Percentiles rank a stretch among this genome's conserved stretches.
Evolutionary conservation across 164 flowering plant genomes (phyloP).

Genomic region (Umbellularia californica): DNA sequence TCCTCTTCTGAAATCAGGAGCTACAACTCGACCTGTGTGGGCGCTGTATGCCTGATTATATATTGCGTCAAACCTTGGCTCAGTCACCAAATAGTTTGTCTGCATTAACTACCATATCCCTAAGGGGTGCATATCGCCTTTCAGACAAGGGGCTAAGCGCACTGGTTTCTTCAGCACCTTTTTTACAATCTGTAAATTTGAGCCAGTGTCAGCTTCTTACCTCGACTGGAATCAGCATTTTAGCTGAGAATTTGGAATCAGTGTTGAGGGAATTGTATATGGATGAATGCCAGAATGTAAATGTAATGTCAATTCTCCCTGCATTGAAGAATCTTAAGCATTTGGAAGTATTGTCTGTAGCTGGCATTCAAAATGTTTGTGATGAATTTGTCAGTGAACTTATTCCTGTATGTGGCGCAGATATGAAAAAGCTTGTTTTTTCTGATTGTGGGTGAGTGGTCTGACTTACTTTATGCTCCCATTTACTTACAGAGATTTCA

Average conservation of each 20-base stretch:
- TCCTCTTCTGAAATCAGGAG: slow-evolving; percentile 40
- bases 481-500: not conserved
- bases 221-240: slow-evolving; percentile 33
- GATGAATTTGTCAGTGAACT: slow-evolving; percentile 56
- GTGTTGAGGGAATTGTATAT: slow-evolving; percentile 61
- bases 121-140: slow-evolving; percentile 77
- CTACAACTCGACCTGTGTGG: slow-evolving; percentile 89
- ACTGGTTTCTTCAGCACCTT: slow-evolving; percentile 64
- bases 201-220: slow-evolving; percentile 77
- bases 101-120: slow-evolving; percentile 50
- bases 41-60: slow-evolving; percentile 67
- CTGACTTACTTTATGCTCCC: not conserved
- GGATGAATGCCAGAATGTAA: slow-evolving; percentile 61
- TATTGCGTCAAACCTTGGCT: slow-evolving; percentile 45
- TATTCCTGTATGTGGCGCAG: slow-evolving; percentile 35
- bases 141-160: slow-evolving; percentile 65
- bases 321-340: slow-evolving; percentile 49
- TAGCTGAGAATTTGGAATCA: slow-evolving; percentile 50
- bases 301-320: slow-evolving; percentile 56
- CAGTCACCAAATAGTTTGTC: slow-evolving; percentile 44
- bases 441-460: slow-evolving; percentile 57
- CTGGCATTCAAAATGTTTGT: slow-evolving; percentile 45
- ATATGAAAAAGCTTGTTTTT: slow-evolving; percentile 67
- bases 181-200: slow-evolving; percentile 65
- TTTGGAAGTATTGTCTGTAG: slow-evolving; percentile 70